These are phyloP conservation scores for Pseudoscleropodium purum DNA, from an alignment of 225 moss, liverwort and hornwort genomes.

Conservation along the genomic window DNA sequence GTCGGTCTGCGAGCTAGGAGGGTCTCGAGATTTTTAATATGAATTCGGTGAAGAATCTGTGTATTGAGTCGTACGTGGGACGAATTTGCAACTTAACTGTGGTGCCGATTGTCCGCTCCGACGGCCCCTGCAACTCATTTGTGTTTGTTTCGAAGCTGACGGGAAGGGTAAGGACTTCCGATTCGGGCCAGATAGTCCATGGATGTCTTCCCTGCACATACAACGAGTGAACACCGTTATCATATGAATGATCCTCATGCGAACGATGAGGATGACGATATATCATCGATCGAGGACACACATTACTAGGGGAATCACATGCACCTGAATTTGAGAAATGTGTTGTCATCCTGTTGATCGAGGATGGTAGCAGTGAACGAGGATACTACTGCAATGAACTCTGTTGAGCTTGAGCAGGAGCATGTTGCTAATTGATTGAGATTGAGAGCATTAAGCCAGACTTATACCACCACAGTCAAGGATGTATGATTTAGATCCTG, in stretches of 20 bases:
- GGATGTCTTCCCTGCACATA: not conserved
- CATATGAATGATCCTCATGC: not conserved
- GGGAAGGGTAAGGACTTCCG: not conserved
- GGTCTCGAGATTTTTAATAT: not conserved
- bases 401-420: not conserved
- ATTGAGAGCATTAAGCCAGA: not conserved
- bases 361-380: not conserved
- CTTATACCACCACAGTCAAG: not conserved
- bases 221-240: not conserved
- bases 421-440: not conserved
- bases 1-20: not conserved
- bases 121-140: not conserved
- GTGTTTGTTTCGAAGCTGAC: not conserved
- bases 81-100: not conserved
- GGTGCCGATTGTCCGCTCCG: not conserved
- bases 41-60: not conserved
- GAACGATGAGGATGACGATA: not conserved
- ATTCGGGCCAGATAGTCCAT: not conserved
- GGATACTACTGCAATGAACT: not conserved
- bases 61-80: not conserved
- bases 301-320: not conserved
- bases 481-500: not conserved
- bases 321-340: not conserved
- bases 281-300: not conserved
- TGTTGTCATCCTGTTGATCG: not conserved